Percentiles rank a stretch among this genome's conserved stretches.
phyloP scores from a whole-genome alignment of 2,329 filamentous ascomycete genomes.

The Fusarium setosum region DNA sequence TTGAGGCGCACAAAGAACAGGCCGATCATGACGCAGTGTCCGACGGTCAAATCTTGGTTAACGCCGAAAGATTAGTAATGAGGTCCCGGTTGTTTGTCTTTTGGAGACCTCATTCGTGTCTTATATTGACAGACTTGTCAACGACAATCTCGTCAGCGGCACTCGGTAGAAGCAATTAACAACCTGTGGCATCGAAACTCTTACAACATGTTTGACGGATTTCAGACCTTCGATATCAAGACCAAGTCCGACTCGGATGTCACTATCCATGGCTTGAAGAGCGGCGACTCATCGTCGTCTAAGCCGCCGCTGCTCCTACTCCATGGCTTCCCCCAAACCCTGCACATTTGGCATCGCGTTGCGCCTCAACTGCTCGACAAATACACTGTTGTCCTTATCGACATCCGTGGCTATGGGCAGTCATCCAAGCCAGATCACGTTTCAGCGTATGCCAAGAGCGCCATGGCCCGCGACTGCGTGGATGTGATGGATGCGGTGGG shows the following conservation, averaged over 20 bases:
- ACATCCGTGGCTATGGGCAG: conserved; percentile 63
- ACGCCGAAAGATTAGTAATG: not conserved
- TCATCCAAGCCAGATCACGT: conserved; percentile 58
- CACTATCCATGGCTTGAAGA: conserved; percentile 57
- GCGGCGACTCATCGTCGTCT: conserved; percentile 40
- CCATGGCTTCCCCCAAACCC: conserved; percentile 65
- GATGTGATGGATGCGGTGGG: conserved; percentile 58
- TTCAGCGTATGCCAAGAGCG: conserved; percentile 57
- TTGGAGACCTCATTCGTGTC: not conserved
- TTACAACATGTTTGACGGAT: conserved; percentile 52
- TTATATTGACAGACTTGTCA: not conserved
- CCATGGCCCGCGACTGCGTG: conserved; percentile 60
- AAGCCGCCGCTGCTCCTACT: conserved; percentile 59
- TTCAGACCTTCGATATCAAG: conserved; percentile 52
- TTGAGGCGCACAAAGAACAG: not conserved
- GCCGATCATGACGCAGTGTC: not conserved
- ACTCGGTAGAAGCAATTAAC: not conserved
- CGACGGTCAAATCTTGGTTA: not conserved
- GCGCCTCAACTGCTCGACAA: conserved; percentile 50
- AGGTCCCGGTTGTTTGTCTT: not conserved
- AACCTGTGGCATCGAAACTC: not conserved
- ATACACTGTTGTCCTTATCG: conserved; percentile 58
- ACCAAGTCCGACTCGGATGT: conserved; percentile 50
- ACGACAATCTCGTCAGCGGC: no score
- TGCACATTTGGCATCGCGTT: conserved; percentile 63